Conservation (phyloP, 2,329 filamentous ascomycete species). For the Paramyrothecium sp. region DNA sequence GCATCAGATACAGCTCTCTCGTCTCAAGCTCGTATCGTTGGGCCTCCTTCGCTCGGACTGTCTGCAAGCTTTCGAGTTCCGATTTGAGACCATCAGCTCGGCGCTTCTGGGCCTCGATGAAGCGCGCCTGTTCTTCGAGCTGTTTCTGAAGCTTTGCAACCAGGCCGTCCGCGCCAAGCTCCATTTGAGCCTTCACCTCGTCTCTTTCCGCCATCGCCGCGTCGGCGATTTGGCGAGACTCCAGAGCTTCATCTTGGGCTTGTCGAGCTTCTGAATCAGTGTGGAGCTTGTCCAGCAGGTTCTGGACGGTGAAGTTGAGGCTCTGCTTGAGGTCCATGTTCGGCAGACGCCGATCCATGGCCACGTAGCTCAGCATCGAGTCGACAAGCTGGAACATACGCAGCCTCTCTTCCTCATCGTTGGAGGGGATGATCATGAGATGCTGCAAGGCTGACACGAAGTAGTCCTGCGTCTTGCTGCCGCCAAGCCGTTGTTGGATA, state of each 20-base stretch:
- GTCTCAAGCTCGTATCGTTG: slow-evolving; percentile 96
- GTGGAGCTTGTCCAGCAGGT: slow-evolving; percentile 89
- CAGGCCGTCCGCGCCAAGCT: slow-evolving; percentile 88
- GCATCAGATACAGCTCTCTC: slow-evolving; percentile 95
- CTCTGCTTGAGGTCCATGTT: slow-evolving; percentile 98
- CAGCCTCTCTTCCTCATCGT: slow-evolving; percentile 85
- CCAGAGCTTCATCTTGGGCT: slow-evolving; percentile 86
- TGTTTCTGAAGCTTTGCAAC: slow-evolving; percentile 92
- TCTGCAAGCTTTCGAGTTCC: slow-evolving; percentile 83
- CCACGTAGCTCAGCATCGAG: slow-evolving; percentile 98
- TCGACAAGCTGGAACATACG: slow-evolving; percentile 98
- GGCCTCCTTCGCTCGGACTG: slow-evolving; percentile 82
- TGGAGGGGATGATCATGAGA: slow-evolving; percentile 86
- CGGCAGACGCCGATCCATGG: slow-evolving; percentile 92
- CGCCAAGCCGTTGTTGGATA: slow-evolving; percentile 80
- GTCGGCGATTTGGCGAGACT: slow-evolving; percentile 89
- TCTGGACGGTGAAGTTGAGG: slow-evolving; percentile 96
- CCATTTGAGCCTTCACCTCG: slow-evolving; percentile 86
- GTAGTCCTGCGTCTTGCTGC: slow-evolving; percentile 87
- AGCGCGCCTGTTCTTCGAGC: slow-evolving; percentile 85
- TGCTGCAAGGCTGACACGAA: slow-evolving; percentile 95
- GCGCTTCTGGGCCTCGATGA: slow-evolving; percentile 84
- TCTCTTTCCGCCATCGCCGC: slow-evolving; percentile 95
- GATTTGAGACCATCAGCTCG: slow-evolving; percentile 87
- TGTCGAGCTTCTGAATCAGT: slow-evolving; percentile 94